phyloP scores from a whole-genome alignment of 164 flowering plant species.

The Vitis riparia region DNA sequence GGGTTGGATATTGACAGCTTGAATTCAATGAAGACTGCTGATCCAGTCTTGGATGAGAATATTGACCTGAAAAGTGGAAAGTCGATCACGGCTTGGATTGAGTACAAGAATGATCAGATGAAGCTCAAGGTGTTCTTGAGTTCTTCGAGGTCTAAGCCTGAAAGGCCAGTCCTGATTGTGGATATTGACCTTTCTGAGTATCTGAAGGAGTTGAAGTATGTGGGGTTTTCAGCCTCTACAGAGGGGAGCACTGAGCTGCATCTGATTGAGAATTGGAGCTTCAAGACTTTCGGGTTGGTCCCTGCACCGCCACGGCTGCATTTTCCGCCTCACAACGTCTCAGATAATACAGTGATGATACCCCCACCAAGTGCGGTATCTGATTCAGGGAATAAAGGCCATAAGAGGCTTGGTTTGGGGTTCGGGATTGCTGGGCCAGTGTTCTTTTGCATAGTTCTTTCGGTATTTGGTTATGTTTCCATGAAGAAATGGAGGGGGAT shows the following conservation, averaged over 20 bases:
- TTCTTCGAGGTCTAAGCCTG: constrained; percentile 55
- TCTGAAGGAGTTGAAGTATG: constrained; percentile 53
- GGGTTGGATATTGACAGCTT: constrained; percentile 73
- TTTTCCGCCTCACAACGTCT: constrained; percentile 51
- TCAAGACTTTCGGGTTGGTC: constrained; percentile 49
- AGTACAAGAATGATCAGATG: constrained; percentile 49
- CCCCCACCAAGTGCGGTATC: constrained; percentile 33
- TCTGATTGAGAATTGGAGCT: constrained; percentile 63
- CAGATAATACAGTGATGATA: constrained; percentile 44
- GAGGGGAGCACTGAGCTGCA: constrained; percentile 91
- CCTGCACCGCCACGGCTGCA: constrained; percentile 27
- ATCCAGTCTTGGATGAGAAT: constrained; percentile 23
- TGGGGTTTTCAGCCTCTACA: constrained; percentile 83
- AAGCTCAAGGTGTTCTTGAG: constrained; percentile 61
- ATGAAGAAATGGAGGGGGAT: constrained; percentile 46
- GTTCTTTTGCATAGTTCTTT: constrained; percentile 37
- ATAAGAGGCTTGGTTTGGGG: constrained; percentile 48
- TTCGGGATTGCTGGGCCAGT: constrained; percentile 65
- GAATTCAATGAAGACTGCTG: constrained; percentile 51
- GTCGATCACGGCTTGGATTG: constrained; percentile 75
- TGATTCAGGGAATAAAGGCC: constrained; percentile 21
- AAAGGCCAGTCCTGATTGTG: constrained; percentile 42
- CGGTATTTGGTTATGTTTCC: constrained; percentile 54
- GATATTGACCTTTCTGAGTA: constrained; percentile 53
- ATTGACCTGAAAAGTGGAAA: constrained; percentile 77